A percentile compares a stretch with the other conserved stretches of the same genome.
These are phyloP conservation scores for Fusarium algeriense DNA, from an alignment of 2,329 filamentous ascomycete genomes.

Conservation along the genomic window DNA sequence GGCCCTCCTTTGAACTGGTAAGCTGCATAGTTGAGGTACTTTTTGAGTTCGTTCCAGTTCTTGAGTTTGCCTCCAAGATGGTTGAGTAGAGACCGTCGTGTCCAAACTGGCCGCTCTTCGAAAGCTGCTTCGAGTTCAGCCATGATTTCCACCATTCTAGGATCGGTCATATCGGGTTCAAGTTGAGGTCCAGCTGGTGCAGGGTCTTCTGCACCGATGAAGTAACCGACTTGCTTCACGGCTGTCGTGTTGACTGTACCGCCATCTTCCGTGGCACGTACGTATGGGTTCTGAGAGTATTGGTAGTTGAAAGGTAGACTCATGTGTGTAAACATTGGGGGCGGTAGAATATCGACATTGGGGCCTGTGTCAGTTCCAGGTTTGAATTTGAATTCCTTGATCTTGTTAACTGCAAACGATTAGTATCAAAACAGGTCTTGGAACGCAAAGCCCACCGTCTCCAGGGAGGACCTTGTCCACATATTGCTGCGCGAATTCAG, in stretches of 20 bases:
- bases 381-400: constrained; percentile 74
- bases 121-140: constrained; percentile 74
- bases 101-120: constrained; percentile 84
- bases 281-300: constrained; percentile 88
- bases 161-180: constrained; percentile 70
- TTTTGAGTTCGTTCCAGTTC: constrained; percentile 72
- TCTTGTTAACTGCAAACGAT: constrained; percentile 57
- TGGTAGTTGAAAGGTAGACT: constrained; percentile 81
- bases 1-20: constrained; percentile 95
- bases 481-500: constrained; percentile 78
- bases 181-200: constrained; percentile 71
- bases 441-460: constrained; percentile 65
- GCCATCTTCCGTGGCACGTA: constrained; percentile 71
- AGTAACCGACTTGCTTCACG: constrained; percentile 70
- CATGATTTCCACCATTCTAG: constrained; percentile 73
- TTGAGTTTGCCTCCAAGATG: constrained; percentile 66
- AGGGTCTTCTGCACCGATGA: constrained; percentile 71
- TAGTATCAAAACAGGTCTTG: neutral
- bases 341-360: constrained; percentile 80
- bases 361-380: constrained; percentile 69
- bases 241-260: constrained; percentile 69
- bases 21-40: constrained; percentile 84
- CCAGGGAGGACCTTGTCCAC: constrained; percentile 77
- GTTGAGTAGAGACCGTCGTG: constrained; percentile 84
- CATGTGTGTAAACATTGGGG: constrained; percentile 81